Evolutionary conservation across 1,284 basidiomycete species (phyloP).

Genomic region (Boletus holoroseus): DNA sequence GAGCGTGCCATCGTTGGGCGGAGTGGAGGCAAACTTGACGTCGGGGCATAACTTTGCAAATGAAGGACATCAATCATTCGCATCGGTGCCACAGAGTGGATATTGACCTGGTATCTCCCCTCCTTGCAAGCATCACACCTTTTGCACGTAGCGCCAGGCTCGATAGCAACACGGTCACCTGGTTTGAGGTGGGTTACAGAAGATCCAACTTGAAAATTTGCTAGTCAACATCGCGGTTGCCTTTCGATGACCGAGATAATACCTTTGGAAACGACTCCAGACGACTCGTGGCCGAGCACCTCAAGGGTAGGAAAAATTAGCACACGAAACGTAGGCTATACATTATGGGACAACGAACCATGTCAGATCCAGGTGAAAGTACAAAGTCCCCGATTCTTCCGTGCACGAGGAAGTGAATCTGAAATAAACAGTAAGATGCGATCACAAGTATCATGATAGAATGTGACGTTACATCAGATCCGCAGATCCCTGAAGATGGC

Average conservation of each 20-base stretch:
- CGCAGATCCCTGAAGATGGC: conserved; percentile 68
- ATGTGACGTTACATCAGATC: conserved; percentile 65
- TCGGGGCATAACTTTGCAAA: conserved; percentile 63
- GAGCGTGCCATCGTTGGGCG: conserved; percentile 85
- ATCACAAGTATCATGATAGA: background rate
- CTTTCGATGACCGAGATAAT: background rate
- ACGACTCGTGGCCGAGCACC: conserved; percentile 56
- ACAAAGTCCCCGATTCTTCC: conserved; percentile 77
- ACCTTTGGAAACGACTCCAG: conserved; percentile 45
- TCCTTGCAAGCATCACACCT: conserved; percentile 69
- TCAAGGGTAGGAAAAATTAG: conserved; percentile 16
- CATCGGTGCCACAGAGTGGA: background rate
- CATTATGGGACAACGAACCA: conserved; percentile 43
- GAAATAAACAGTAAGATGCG: conserved; percentile 9
- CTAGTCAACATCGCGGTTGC: background rate
- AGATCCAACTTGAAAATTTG: conserved; percentile 26
- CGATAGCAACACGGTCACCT: conserved; percentile 86
- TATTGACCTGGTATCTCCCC: conserved; percentile 71
- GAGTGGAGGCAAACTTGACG: conserved; percentile 83
- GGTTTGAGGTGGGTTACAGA: conserved; percentile 48
- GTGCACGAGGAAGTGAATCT: conserved; percentile 74
- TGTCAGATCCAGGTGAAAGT: conserved; percentile 58
- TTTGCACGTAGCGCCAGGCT: conserved; percentile 76
- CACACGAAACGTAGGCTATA: background rate
- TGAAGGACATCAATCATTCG: conserved; percentile 4